phyloP scores from a whole-genome alignment of 2,329 filamentous ascomycete genomes.

The Furcasterigmium sp. region DNA sequence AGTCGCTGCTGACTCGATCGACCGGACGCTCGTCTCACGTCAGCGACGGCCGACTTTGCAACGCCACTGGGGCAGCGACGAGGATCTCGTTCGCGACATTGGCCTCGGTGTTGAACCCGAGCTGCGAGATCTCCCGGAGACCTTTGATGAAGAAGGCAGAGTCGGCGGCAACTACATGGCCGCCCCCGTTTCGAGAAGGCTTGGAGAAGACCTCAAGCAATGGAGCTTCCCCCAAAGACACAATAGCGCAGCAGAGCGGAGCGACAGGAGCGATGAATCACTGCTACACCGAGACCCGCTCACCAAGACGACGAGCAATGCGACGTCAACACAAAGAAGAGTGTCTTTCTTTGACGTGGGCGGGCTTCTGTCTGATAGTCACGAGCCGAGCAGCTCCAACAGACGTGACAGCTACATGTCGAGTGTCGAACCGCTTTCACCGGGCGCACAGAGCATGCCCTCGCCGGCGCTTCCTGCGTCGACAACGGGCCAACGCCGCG shows the following conservation, averaged over 20 bases:
- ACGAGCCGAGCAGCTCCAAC: slow-evolving; percentile 25
- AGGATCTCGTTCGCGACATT: slow-evolving; percentile 77
- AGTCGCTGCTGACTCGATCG: slow-evolving; percentile 57
- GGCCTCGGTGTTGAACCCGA: slow-evolving; percentile 62
- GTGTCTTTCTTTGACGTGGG: slow-evolving; percentile 86
- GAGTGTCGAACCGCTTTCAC: slow-evolving; percentile 30
- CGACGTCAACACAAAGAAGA: slow-evolving; percentile 42
- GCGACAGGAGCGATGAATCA: slow-evolving; percentile 39
- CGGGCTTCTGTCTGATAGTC: slow-evolving; percentile 59
- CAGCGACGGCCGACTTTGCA: slow-evolving; percentile 45
- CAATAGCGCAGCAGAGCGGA: slow-evolving; percentile 25
- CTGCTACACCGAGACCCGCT: slow-evolving; percentile 30
- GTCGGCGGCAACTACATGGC: slow-evolving; percentile 13
- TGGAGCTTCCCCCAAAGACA: slow-evolving; percentile 43
- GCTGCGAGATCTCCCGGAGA: slow-evolving; percentile 34
- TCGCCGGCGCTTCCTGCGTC: slow-evolving; percentile 40
- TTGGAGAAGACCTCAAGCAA: slow-evolving; percentile 31
- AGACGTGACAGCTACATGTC: slow-evolving; percentile 37
- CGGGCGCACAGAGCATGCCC: slow-evolving; percentile 24
- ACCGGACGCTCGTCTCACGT: slow-evolving; percentile 28
- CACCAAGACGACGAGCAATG: slow-evolving; percentile 30
- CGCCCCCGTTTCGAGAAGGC: slow-evolving; percentile 25
- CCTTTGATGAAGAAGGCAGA: slow-evolving; percentile 5
- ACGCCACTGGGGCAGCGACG: slow-evolving; percentile 81
- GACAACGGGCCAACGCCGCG: slow-evolving; percentile 40